phyloP scores from a whole-genome alignment of 148 eudicot genomes.

The Rhododendron mucronatum region DNA sequence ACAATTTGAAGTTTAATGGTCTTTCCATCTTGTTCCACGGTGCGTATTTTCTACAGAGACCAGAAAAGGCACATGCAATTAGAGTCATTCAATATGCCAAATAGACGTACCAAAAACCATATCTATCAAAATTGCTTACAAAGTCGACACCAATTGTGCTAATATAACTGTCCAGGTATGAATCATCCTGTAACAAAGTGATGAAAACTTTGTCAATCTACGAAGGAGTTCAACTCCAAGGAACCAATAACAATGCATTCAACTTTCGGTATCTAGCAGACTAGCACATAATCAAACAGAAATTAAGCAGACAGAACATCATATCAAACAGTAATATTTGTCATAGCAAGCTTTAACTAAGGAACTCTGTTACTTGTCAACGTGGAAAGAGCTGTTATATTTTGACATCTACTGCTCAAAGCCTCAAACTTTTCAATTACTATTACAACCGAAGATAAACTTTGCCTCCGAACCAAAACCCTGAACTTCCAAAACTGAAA shows the following conservation, averaged over 20 bases:
- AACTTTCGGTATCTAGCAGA: neutral
- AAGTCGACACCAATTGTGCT: slow-evolving; percentile 61
- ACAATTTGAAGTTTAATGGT: slow-evolving; percentile 55
- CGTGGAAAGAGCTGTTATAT: neutral
- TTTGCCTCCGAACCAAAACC: neutral
- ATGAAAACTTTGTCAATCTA: neutral
- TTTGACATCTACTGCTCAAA: neutral
- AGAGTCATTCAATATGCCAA: neutral
- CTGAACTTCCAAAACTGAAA: neutral
- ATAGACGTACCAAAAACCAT: neutral
- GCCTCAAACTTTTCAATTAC: neutral
- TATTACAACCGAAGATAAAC: neutral
- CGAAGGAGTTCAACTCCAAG: neutral
- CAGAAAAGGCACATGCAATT: neutral
- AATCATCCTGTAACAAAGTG: slow-evolving; percentile 39
- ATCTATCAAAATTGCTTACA: slow-evolving; percentile 22
- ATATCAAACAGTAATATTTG: neutral
- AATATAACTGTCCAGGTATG: slow-evolving; percentile 52
- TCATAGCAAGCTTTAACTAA: neutral
- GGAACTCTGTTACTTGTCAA: neutral
- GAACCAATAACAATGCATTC: neutral
- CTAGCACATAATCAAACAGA: neutral
- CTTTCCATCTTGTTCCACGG: slow-evolving; percentile 54
- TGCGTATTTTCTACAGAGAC: slow-evolving; percentile 44
- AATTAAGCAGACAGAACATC: neutral